Base-by-base conservation (phyloP, 345 rosid genomes). In the Adansonia digitata region DNA sequence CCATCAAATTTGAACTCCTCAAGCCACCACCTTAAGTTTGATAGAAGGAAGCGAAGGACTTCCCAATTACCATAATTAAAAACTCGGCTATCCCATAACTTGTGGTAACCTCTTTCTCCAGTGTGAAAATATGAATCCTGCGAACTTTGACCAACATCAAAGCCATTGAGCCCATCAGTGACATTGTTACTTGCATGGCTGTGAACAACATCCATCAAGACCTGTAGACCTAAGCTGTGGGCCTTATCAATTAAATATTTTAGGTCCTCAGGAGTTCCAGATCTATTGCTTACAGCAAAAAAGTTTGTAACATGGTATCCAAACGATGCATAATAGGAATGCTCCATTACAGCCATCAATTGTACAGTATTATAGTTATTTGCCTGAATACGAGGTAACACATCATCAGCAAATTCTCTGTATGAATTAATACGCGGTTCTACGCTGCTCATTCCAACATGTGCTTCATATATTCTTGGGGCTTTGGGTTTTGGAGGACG, bases 1-100 rank as follows among this genome's bases (percentile, higher is more conserved):
- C 96, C 93, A 69, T 91, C 96, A 87, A 91, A 89, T 69, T 84
- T 81, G 64, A 77, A 91, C 77, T 89, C 97, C 78, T 91, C 93
- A 66, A 91, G 83, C 97, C 97, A 91, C 97, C 97, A 91, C 77
- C 90, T 83, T 82, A 91, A 84, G 84, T 91, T 91, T 26, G 97
- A 91, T 53, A 91, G 82, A 52, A 91, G 90, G 80, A 91, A 91
- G 53, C 97, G 93, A 76, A 89, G 93, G 69, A 91, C 93, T 81
- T 91, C 97, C 97, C 97, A 91, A 75, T 89, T 89, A 42, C 88
- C 86, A 86, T 89, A 91, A 78, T 91, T 91, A 77, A 91, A 91
- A 73, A 91, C 83, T 75, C 92, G 86, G 76, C 93, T 91, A 76
- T 91, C 93, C 93, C 97, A 91, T 76, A 83, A 72, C 74, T 80